A percentile compares a stretch with the other conserved stretches of the same genome.
Conservation (phyloP, 2,329 filamentous ascomycete species). For the Ophiocordyceps camponoti-rufipedis region DNA sequence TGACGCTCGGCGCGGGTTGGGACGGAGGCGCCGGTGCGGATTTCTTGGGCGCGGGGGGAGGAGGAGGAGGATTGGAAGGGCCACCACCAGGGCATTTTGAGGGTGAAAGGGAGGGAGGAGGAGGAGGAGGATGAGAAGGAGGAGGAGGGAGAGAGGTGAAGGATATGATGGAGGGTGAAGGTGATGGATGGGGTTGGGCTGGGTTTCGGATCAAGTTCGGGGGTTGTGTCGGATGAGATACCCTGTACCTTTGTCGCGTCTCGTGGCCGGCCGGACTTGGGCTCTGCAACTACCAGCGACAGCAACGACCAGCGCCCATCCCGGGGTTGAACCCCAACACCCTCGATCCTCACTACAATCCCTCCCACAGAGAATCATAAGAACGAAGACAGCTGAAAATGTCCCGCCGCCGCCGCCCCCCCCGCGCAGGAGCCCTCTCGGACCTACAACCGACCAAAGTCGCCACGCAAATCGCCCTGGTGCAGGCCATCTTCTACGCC, state of each 20-base stretch:
- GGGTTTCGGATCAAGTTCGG: neutral
- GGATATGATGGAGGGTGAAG: too few relatives aligned
- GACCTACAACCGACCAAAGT: conserved; percentile 44
- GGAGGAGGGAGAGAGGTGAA: conserved; percentile 7
- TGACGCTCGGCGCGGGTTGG: conserved; percentile 71
- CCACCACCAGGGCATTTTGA: conserved; percentile 24
- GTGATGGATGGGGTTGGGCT: neutral
- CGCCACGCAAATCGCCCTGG: conserved; percentile 35
- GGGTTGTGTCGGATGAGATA: too few relatives aligned
- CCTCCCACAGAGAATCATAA: too few relatives aligned
- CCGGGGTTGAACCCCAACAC: too few relatives aligned
- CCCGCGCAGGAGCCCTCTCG: conserved; percentile 38
- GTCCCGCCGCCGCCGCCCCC: conserved; percentile 21
- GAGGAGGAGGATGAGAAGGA: conserved; percentile 13
- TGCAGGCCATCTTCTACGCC: conserved; percentile 38
- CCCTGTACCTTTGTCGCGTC: too few relatives aligned
- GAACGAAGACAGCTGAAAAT: too few relatives aligned
- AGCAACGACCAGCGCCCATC: too few relatives aligned
- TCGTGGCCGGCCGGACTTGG: too few relatives aligned
- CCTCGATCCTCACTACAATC: too few relatives aligned
- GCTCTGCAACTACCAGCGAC: too few relatives aligned
- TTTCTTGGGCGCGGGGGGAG: conserved; percentile 29
- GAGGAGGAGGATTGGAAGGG: conserved; percentile 26
- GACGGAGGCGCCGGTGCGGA: conserved; percentile 44
- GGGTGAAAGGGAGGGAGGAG: neutral